phyloP scores from a whole-genome alignment of 257 asterid genomes.

The Salvia splendens region DNA sequence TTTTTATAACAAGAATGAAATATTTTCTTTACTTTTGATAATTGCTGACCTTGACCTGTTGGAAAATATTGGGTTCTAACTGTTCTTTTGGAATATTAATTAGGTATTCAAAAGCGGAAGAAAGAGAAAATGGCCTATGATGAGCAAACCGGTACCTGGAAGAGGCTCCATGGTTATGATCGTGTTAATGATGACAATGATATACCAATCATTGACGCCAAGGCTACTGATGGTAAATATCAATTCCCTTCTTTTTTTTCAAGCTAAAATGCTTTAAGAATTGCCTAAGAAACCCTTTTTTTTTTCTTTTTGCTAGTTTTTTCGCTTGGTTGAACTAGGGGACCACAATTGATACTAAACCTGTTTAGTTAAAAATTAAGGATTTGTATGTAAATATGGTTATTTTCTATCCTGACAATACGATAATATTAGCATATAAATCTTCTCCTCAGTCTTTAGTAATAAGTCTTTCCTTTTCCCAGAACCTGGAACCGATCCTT shows the following conservation, averaged over 20 bases:
- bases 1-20: not conserved
- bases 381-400: not conserved
- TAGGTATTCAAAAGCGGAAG: conserved; percentile 70
- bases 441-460: conserved; percentile 16
- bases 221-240: conserved; percentile 71
- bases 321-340: conserved; percentile 10
- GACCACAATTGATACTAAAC: too few relatives aligned
- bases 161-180: conserved; percentile 88
- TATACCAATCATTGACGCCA: conserved; percentile 91
- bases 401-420: not conserved
- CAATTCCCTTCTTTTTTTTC: not conserved
- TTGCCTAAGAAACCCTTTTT: not conserved
- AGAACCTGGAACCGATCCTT: conserved; percentile 93
- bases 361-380: not conserved
- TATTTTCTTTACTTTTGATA: conserved; percentile 21
- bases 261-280: conserved; percentile 6
- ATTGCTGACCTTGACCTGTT: conserved; percentile 6
- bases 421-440: not conserved
- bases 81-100: conserved; percentile 23
- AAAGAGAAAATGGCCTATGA: conserved; percentile 86
- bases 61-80: not conserved
- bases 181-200: conserved; percentile 89
- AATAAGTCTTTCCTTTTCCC: conserved; percentile 22
- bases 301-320: not conserved
- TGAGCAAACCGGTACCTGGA: conserved; percentile 80